phyloP scores from a whole-genome alignment of 805 yeast genomes.

The Jamesozyma rosinii region DNA sequence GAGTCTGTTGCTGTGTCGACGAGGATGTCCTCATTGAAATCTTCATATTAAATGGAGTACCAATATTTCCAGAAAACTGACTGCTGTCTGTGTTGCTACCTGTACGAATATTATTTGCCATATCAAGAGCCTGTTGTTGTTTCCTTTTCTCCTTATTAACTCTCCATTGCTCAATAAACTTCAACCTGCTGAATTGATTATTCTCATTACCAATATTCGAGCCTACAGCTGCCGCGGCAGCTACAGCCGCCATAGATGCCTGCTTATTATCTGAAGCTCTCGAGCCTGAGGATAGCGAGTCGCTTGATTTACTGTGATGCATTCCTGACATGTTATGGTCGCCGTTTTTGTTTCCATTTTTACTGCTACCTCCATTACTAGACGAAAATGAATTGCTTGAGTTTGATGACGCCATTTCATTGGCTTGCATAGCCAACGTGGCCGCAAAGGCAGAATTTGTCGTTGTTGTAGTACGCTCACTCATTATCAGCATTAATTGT shows the following conservation, averaged over 20 bases:
- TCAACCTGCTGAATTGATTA: slow-evolving; percentile 71
- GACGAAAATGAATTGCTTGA: slow-evolving; percentile 1
- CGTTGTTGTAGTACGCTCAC: slow-evolving; percentile 36
- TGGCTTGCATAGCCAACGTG: slow-evolving; percentile 26
- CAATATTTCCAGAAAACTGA: neutral
- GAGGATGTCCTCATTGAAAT: slow-evolving; percentile 28
- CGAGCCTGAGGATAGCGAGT: slow-evolving; percentile 15
- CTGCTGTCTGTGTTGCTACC: slow-evolving; percentile 8
- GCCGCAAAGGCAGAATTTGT: slow-evolving; percentile 35
- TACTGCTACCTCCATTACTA: slow-evolving; percentile 2
- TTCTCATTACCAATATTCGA: slow-evolving; percentile 27
- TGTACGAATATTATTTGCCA: slow-evolving; percentile 14
- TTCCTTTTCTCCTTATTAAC: slow-evolving; percentile 50
- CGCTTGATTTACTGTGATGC: neutral
- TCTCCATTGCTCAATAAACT: slow-evolving; percentile 82
- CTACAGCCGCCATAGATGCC: slow-evolving; percentile 30
- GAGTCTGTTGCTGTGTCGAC: slow-evolving; percentile 26
- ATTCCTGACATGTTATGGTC: neutral
- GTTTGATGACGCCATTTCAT: slow-evolving; percentile 7
- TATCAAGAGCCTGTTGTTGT: slow-evolving; percentile 29
- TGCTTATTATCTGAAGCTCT: slow-evolving; percentile 16
- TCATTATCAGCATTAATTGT: slow-evolving; percentile 71
- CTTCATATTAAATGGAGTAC: slow-evolving; percentile 18
- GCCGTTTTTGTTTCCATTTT: neutral
- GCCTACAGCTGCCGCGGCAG: slow-evolving; percentile 35